Base-by-base conservation (phyloP, 2,329 filamentous ascomycete species). In the Alternaria novae-zelandiae region DNA sequence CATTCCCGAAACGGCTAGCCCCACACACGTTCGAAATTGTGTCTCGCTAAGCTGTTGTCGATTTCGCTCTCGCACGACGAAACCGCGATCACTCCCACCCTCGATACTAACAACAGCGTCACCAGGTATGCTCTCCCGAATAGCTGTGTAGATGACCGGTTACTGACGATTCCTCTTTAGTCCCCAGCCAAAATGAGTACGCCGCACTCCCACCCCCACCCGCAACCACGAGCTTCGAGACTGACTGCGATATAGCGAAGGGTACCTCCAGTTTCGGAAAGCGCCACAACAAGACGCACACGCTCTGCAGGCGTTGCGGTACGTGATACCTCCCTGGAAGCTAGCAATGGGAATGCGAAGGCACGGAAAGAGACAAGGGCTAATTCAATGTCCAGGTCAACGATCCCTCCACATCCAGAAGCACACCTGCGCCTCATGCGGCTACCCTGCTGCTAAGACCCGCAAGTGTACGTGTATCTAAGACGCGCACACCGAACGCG, bases 381-480 rank as follows among this genome's bases (percentile, higher is more conserved):
- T 81, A 72, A 75, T 67, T 65, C 72, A 47, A 66, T 63, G 65
- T 50, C 44, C 47, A 96, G 94, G 95, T 86, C 91, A 92, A 83
- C 94, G 96, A 83, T 97, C 96, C 81, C 91, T 97, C 86, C 96
- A 99, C 91, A 90, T 98, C 87, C 96, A 99, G 89, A 99, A 99
- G 92, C 91, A 97, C 86, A 96, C 94, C 82, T 99, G 96, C 88
- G 85, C 95, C 78, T 89, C 88, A 81, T 99, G 96, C 89, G 96
- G 94, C 83, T 99, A 97, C 87, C 96, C 96, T 82, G 87, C 94
- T 83, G 96, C 96, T 85, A 97, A 97, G 90, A 94, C 88, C 85
- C 91, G 96, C 85, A 96, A 97, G 90, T 99, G 95, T 98, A 97
- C 83, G 95, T 92, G 67, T n/a, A 58, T 55, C 60, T 59, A 28